Conservation (phyloP, 2,329 filamentous ascomycete species). For the Samsoniella hepiali region DNA sequence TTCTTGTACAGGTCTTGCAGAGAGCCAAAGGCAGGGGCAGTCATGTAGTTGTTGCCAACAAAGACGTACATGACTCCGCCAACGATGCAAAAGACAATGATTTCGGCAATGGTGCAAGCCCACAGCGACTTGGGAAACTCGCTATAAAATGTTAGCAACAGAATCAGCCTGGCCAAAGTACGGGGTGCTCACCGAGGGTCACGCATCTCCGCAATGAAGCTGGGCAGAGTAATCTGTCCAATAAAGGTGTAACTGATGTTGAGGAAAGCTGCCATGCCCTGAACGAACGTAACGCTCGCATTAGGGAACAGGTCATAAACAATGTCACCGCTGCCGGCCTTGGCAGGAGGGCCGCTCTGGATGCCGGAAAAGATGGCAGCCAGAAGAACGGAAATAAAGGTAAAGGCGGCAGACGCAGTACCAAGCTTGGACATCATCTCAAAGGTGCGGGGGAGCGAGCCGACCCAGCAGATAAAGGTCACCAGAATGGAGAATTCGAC, state of each 20-base stretch:
- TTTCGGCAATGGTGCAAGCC: constrained; percentile 83
- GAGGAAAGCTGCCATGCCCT: constrained; percentile 81
- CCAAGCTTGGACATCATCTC: constrained; percentile 74
- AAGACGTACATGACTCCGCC: constrained; percentile 82
- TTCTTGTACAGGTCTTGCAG: constrained; percentile 79
- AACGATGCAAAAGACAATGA: constrained; percentile 80
- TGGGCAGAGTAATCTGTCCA: constrained; percentile 88
- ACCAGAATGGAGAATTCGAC: constrained; percentile 75
- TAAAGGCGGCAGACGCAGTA: constrained; percentile 78
- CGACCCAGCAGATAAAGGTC: constrained; percentile 70
- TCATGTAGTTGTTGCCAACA: constrained; percentile 79
- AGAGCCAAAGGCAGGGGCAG: constrained; percentile 81
- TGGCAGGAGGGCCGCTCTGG: constrained; percentile 60
- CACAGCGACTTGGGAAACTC: constrained; percentile 94
- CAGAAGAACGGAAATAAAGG: constrained; percentile 82
- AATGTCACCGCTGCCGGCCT: constrained; percentile 52
- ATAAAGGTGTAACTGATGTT: constrained; percentile 98
- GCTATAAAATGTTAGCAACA: constrained; percentile 46
- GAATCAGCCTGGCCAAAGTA: constrained; percentile 2
- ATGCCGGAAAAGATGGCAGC: constrained; percentile 79
- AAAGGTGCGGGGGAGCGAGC: constrained; percentile 83
- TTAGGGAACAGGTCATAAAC: constrained; percentile 66
- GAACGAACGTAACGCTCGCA: constrained; percentile 72
- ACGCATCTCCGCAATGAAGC: constrained; percentile 93
- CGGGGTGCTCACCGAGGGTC: constrained; percentile 44